phyloP scores from a whole-genome alignment of 495 filamentous ascomycete genomes.

The Penicilliopsis zonata region DNA sequence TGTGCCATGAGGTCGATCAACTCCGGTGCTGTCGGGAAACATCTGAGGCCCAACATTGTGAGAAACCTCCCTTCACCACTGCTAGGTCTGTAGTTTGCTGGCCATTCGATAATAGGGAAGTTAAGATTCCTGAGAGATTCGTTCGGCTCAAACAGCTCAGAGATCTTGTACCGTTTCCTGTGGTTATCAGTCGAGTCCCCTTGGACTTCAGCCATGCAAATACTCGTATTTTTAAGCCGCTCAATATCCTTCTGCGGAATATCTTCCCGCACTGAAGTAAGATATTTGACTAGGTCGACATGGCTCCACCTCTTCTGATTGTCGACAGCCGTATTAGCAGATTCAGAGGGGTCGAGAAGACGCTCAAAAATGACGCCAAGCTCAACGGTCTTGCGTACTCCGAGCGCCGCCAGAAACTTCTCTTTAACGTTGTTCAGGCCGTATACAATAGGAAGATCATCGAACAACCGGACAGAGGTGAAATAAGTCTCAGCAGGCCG shows the following conservation, averaged over 20 bases:
- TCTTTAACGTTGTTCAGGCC: slow-evolving; percentile 74
- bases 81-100: slow-evolving; percentile 46
- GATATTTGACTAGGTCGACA: slow-evolving; percentile 86
- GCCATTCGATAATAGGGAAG: slow-evolving; percentile 79
- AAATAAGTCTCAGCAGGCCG: slow-evolving; percentile 85
- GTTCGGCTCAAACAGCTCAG: slow-evolving; percentile 77
- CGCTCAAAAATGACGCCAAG: slow-evolving; percentile 86
- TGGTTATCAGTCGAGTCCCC: slow-evolving; percentile 13
- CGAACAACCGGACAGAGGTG: slow-evolving; percentile 81
- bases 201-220: slow-evolving; percentile 66
- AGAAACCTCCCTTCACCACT: slow-evolving; percentile 68
- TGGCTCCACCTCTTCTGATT: slow-evolving; percentile 63
- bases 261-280: slow-evolving; percentile 79
- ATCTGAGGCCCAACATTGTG: slow-evolving; percentile 52
- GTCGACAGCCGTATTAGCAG: slow-evolving; percentile 27
- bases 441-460: slow-evolving; percentile 74
- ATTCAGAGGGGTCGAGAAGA: slow-evolving; percentile 45
- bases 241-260: slow-evolving; percentile 77
- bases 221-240: slow-evolving; percentile 59
- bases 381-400: slow-evolving; percentile 76
- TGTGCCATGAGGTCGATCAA: slow-evolving; percentile 62
- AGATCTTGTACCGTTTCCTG: slow-evolving; percentile 58
- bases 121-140: slow-evolving; percentile 53
- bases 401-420: slow-evolving; percentile 69
- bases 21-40: slow-evolving; percentile 54